phyloP scores from a whole-genome alignment of 179 eudicot species.

The Heliamphora pulchella region DNA sequence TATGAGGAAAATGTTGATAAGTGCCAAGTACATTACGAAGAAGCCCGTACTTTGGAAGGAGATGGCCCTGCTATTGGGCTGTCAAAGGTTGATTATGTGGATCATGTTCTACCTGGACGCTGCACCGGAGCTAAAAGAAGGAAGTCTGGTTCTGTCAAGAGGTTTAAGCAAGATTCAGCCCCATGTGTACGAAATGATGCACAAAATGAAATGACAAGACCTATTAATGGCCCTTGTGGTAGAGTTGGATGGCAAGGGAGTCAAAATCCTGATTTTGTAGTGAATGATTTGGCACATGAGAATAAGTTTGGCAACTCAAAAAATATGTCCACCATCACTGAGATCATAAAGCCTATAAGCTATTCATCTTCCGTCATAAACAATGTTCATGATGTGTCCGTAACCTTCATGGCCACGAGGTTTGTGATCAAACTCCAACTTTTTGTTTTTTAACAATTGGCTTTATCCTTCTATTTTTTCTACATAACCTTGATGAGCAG shows the following conservation, averaged over 20 bases:
- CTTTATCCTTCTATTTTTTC: not conserved
- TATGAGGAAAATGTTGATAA: slow-evolving; percentile 19
- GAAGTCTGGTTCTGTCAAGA: slow-evolving; percentile 80
- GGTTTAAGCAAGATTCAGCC: slow-evolving; percentile 52
- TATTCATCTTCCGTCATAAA: slow-evolving; percentile 54
- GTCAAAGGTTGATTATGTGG: slow-evolving; percentile 35
- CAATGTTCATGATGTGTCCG: slow-evolving; percentile 54
- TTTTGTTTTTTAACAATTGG: slow-evolving; percentile 5
- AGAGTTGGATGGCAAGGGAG: slow-evolving; percentile 26
- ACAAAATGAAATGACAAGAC: slow-evolving; percentile 20
- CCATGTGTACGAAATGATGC: slow-evolving; percentile 26
- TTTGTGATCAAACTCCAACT: slow-evolving; percentile 24
- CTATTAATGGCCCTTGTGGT: slow-evolving; percentile 28
- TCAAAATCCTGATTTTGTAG: slow-evolving; percentile 22
- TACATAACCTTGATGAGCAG: not conserved
- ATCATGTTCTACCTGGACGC: slow-evolving; percentile 45
- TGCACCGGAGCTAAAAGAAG: slow-evolving; percentile 71
- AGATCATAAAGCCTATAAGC: slow-evolving; percentile 71
- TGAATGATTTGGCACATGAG: slow-evolving; percentile 36
- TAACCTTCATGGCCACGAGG: slow-evolving; percentile 77
- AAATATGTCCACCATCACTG: slow-evolving; percentile 42
- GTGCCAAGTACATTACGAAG: slow-evolving; percentile 26
- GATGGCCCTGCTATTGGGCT: slow-evolving; percentile 35
- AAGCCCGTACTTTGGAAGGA: slow-evolving; percentile 27
- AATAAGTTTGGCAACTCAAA: slow-evolving; percentile 37